Base-by-base conservation (phyloP, 2,329 filamentous ascomycete genomes). In the Hymenoscyphus occultus region DNA sequence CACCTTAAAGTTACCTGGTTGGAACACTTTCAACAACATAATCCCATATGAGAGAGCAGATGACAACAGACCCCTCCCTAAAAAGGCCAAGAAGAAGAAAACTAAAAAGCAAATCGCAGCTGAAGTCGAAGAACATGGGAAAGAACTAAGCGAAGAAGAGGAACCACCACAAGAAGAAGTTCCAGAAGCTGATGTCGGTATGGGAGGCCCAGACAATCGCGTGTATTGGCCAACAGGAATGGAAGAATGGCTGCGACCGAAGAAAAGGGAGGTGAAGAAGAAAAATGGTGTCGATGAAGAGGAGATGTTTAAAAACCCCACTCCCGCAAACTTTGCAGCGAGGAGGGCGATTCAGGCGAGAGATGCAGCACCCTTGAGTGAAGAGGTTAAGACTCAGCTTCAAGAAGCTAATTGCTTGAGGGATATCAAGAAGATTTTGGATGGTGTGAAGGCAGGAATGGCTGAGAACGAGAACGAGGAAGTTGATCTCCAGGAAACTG, bases 171-270 rank as follows among this genome's bases (percentile, higher is more conserved):
- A 76, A 48, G 73, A 73, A 0, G 78, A 77, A 62, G 72, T 77
- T 56, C 74, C 82, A 67, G 78, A 81, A 16, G 85, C 90, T 5
- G 90, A 96, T 19, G 80, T 95, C 13, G 88, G 87, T 1, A 97
- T 97, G 93, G 94, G 94, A 48, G 94, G 94, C 0, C 86, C 89
- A 0, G 83, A 94, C 32, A 82, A 87, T 59, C 82, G 93, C 54
- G 94, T 97, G 0, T 97, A 96, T 75, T 97, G 94, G 93, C 93
- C 93, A 0, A 82, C 86, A 0, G 91, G 91, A 0, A 92, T 93
- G 87, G 93, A 97, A 75, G 90, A 96, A 67, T 97, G 93, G 92
- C 79, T 97, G 28, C 83, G 88, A 63, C 92, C 93, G 0, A 88
- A 85, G 77, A 97, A 96, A 79, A 84, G 87, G 64, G 84, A 89